Conservation (phyloP, 225 moss, liverwort and hornwort genomes). For the Anthoceros angustus region DNA sequence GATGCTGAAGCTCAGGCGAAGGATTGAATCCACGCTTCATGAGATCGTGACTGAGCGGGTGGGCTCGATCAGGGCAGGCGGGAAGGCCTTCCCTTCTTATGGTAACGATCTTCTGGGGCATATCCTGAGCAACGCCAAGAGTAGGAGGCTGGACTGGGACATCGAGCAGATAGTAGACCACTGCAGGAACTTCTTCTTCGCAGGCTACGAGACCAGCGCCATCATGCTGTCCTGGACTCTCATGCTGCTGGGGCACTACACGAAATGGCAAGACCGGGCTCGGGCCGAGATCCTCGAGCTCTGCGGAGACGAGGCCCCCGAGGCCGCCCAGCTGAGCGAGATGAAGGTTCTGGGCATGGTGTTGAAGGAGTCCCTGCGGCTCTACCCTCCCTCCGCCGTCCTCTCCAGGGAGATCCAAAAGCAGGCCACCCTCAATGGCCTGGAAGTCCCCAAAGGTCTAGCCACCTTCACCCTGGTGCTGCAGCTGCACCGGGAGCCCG, state of each 20-base stretch:
- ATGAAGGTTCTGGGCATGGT: slow-evolving; percentile 6
- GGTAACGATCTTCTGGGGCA: neutral
- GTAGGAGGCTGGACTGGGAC: neutral
- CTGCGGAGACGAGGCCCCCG: slow-evolving; percentile 2
- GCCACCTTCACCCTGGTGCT: slow-evolving; percentile 1
- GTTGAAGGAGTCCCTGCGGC: neutral
- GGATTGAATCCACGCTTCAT: neutral
- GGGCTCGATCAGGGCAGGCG: neutral
- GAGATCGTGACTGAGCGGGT: neutral
- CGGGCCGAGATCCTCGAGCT: slow-evolving; percentile 4
- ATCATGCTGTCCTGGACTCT: slow-evolving; percentile 11
- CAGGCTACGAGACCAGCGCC: slow-evolving; percentile 7
- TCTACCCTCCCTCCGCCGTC: neutral
- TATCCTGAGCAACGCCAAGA: neutral
- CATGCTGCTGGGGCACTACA: slow-evolving; percentile 10
- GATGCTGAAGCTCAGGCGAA: neutral
- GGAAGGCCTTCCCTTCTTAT: neutral
- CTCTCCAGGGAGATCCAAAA: neutral
- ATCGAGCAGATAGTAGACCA: neutral
- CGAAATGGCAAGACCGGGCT: slow-evolving; percentile 10
- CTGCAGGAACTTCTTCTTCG: slow-evolving; percentile 8
- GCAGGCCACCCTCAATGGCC: neutral
- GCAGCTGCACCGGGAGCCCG: slow-evolving; percentile 9
- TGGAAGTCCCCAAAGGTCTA: neutral
- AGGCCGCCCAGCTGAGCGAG: neutral